Base-by-base conservation (phyloP, 2,329 filamentous ascomycete genomes). In the Scedosporium dehoogii region DNA sequence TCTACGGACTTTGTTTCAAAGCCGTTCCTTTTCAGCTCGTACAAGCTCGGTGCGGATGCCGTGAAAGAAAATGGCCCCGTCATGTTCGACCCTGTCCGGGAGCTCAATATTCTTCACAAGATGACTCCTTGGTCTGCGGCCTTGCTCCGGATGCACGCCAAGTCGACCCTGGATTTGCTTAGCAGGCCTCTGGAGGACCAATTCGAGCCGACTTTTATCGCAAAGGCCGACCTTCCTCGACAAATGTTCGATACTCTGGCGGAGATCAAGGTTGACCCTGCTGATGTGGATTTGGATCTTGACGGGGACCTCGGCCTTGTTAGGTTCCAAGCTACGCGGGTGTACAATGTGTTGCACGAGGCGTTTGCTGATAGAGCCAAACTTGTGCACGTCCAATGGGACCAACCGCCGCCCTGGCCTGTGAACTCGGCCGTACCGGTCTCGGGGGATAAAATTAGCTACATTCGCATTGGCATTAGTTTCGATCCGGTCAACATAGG, bases 101-200 rank as follows among this genome's bases (percentile, higher is more conserved):
- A 86, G 33, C 78, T 96, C 62, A 99, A 99, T 68, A 70, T 97
- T 21, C 77, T 96, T 5, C 97, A 88, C 77, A 97, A 96, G 74
- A 96, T 97, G 89, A 89, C 86, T 0, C 75, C 85, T 14, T 96
- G 89, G 88, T 94, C 92, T 7, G 96, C 92, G 67, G 77, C 77
- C 25, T 74, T 88, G 63, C 79, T 99, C 53, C 86, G 86, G 57
- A 82, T 87, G 61, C 87, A 96, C 70, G 91, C 93, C 48, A 85
- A 81, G 65, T 81, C 84, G 53, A 93, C 92, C 0, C 78, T 94
- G 27, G 81, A 84, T 21, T 86, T 92, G 69, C 81, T 97, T 7
- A 88, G 88, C 63, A 86, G 94, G 69, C 83, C 84, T 57, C 77
- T 84, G 2, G 83, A 86, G 46, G 88, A 96, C 70, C 90, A 92